A percentile compares a stretch with the other conserved stretches of the same genome.
Evolutionary conservation across 192 early-diverging fungal species (phyloP).

Genomic region (Coemansia sp.): DNA sequence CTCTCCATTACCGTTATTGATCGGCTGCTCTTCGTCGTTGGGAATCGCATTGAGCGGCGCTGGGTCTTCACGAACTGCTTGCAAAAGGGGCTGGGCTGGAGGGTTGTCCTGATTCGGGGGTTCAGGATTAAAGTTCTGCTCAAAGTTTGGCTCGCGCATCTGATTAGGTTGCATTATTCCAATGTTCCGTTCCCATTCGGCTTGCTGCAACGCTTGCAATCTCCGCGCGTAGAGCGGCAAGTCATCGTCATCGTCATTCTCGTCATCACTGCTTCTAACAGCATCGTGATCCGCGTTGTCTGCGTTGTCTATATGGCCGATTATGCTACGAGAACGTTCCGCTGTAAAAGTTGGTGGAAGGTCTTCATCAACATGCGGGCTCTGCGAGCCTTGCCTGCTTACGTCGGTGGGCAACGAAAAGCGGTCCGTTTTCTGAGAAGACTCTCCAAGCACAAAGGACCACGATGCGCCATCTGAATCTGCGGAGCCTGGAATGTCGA

Average conservation of each 20-base stretch:
- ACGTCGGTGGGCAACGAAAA: neutral
- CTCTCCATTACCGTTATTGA: neutral
- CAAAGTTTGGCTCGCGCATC: neutral
- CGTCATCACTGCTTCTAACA: constrained; percentile 1
- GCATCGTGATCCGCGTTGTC: neutral
- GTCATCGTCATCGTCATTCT: neutral
- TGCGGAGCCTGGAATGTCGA: neutral
- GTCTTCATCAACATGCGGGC: neutral
- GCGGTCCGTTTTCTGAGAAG: neutral
- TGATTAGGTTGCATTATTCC: constrained; percentile 4
- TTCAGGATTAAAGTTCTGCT: neutral
- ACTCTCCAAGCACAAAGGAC: constrained; percentile 8
- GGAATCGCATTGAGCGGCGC: neutral
- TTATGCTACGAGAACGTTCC: constrained; percentile 28
- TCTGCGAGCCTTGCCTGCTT: neutral
- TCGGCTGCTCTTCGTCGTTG: neutral
- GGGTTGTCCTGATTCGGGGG: neutral
- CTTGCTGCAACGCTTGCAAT: neutral
- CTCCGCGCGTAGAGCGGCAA: neutral
- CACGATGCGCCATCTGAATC: constrained; percentile 12
- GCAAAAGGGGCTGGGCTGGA: neutral
- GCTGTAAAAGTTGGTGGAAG: constrained; percentile 35
- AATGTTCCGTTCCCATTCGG: neutral
- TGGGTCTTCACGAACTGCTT: neutral
- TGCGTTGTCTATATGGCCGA: constrained; percentile 3